Percentiles rank a stretch among this genome's conserved stretches.
phyloP scores from a whole-genome alignment of 2,329 filamentous ascomycete species.

The Didymella pinodella region DNA sequence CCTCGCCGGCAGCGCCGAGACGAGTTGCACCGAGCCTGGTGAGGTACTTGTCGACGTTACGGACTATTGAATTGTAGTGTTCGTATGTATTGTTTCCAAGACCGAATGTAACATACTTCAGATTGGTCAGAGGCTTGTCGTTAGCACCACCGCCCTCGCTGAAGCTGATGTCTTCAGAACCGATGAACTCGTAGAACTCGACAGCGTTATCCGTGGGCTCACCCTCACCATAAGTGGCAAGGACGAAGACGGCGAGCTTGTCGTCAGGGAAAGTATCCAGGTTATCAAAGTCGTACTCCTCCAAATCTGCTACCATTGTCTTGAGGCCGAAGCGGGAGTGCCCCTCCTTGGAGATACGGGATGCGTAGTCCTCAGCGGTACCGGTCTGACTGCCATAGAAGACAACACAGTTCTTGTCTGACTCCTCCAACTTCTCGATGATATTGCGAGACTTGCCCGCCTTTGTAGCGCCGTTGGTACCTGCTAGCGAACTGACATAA shows the following conservation, averaged over 20 bases:
- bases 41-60: conserved; percentile 83
- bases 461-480: conserved; percentile 71
- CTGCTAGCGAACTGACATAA: conserved; percentile 78
- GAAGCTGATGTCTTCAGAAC: conserved; percentile 80
- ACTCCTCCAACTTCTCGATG: conserved; percentile 93
- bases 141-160: conserved; percentile 69
- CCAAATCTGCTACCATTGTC: conserved; percentile 97
- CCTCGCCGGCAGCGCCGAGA: conserved; percentile 89
- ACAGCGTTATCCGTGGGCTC: conserved; percentile 99
- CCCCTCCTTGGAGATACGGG: conserved; percentile 94
- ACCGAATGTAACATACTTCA: conserved; percentile 95
- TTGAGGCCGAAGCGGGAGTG: conserved; percentile 95
- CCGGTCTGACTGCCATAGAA: conserved; percentile 99
- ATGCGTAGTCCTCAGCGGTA: conserved; percentile 97
- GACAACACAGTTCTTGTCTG: conserved; percentile 94
- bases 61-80: conserved; percentile 99
- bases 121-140: conserved; percentile 77
- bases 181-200: conserved; percentile 97
- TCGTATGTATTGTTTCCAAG: conserved; percentile 99
- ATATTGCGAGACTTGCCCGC: conserved; percentile 89
- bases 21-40: conserved; percentile 82
- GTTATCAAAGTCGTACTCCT: conserved; percentile 97
- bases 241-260: conserved; percentile 92
- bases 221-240: conserved; percentile 97
- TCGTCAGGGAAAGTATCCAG: conserved; percentile 87